A percentile compares a stretch with the other conserved stretches of the same genome.
Conservation (phyloP, 306 rosid genomes). For the Medicago arabica region DNA sequence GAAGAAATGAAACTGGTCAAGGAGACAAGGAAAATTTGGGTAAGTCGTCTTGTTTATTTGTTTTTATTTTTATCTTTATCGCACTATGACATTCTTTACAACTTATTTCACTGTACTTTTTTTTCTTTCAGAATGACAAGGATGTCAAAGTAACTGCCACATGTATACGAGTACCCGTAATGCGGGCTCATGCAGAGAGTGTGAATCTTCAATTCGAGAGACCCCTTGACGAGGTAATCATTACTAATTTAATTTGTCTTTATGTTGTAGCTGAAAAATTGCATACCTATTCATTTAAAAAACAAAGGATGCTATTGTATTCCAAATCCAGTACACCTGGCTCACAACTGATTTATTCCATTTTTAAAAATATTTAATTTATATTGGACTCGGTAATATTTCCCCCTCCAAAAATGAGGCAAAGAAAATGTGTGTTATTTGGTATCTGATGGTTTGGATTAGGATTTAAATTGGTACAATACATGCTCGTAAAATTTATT, state of each 20-base stretch:
- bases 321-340: background rate
- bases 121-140: constrained; percentile 65
- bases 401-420: background rate
- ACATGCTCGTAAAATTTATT: background rate
- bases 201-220: constrained; percentile 93
- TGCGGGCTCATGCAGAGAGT: constrained; percentile 99
- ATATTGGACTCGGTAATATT: background rate
- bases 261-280: background rate
- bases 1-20: constrained; percentile 98
- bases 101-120: background rate
- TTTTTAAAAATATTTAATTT: background rate
- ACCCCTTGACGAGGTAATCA: constrained; percentile 87
- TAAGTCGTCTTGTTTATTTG: constrained; percentile 38
- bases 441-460: background rate
- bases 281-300: background rate
- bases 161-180: constrained; percentile 93
- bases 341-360: constrained; percentile 5
- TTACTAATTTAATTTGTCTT: background rate
- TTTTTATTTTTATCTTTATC: background rate
- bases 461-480: background rate
- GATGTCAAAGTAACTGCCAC: constrained; percentile 92
- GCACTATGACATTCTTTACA: background rate
- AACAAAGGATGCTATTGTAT: background rate
- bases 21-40: constrained; percentile 98
- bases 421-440: background rate